A percentile compares a stretch with the other conserved stretches of the same genome.
These are phyloP conservation scores for Solanum piurae DNA, from an alignment of 257 asterid species.

Conservation along the genomic window DNA sequence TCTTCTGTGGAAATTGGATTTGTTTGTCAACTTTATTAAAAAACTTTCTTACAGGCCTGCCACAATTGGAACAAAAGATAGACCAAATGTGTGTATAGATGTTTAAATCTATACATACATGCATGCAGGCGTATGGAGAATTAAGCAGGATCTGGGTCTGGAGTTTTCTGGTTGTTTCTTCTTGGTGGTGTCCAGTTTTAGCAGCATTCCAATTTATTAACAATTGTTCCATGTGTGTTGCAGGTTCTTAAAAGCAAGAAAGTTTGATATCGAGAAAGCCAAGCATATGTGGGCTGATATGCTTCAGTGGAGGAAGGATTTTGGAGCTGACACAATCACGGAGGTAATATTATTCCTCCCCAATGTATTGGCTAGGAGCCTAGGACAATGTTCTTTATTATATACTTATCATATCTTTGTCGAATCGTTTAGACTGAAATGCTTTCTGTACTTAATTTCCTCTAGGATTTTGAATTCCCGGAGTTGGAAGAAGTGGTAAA, in stretches of 20 bases:
- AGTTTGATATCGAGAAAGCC: slow-evolving; percentile 72
- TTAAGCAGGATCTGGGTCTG: neutral
- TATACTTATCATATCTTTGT: neutral
- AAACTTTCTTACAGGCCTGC: neutral
- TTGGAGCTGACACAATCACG: slow-evolving; percentile 66
- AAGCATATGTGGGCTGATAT: slow-evolving; percentile 98
- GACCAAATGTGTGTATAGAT: neutral
- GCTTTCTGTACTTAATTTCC: neutral
- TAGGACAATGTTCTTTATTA: neutral
- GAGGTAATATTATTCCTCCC: slow-evolving; percentile 32
- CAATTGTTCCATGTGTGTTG: neutral
- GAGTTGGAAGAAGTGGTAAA: slow-evolving; percentile 72
- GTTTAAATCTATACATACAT: neutral
- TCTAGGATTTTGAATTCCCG: slow-evolving; percentile 77
- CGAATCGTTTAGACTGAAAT: neutral
- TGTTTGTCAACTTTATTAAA: neutral
- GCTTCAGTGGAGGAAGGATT: slow-evolving; percentile 96
- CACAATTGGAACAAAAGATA: neutral
- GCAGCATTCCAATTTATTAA: slow-evolving; percentile 1
- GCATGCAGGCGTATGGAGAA: neutral
- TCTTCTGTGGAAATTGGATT: neutral
- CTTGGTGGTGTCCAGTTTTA: slow-evolving; percentile 3
- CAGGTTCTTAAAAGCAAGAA: slow-evolving; percentile 94
- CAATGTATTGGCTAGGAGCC: neutral
- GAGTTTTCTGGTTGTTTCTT: neutral